Percentiles rank a stretch among this genome's conserved stretches.
phyloP scores from a whole-genome alignment of 306 rosid genomes.

The Mucuna pruriens region DNA sequence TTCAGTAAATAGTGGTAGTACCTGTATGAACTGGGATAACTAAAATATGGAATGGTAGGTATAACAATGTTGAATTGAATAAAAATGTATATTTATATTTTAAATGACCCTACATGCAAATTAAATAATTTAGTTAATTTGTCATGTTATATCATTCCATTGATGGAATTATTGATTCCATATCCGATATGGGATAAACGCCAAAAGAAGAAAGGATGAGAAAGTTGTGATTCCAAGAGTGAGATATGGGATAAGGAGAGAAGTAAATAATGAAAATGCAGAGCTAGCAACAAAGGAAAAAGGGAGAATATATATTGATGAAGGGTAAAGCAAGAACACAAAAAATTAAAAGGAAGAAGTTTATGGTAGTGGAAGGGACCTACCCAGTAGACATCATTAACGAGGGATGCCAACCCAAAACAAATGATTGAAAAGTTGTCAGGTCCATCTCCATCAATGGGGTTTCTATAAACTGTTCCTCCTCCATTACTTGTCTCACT shows the following conservation, averaged over 20 bases:
- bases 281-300: neutral
- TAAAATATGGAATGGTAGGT: neutral
- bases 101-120: neutral
- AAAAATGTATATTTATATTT: neutral
- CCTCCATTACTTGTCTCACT: neutral
- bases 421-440: constrained; percentile 42
- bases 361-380: constrained; percentile 37
- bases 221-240: neutral
- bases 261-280: neutral
- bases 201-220: neutral
- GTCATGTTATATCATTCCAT: neutral
- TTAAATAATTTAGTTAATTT: neutral
- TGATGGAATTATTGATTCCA: neutral
- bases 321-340: constrained; percentile 4
- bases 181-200: neutral
- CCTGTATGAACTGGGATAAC: too few relatives aligned
- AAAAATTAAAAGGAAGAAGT: neutral
- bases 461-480: constrained; percentile 19
- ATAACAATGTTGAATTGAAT: neutral
- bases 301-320: constrained; percentile 23
- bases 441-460: constrained; percentile 37
- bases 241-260: neutral
- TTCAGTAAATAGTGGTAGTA: too few relatives aligned
- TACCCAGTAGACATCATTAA: constrained; percentile 23
- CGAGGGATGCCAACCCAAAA: constrained; percentile 30